Evolutionary conservation across 2,329 filamentous ascomycete species (phyloP).

Genomic region (Ophiosphaerella herpotricha): DNA sequence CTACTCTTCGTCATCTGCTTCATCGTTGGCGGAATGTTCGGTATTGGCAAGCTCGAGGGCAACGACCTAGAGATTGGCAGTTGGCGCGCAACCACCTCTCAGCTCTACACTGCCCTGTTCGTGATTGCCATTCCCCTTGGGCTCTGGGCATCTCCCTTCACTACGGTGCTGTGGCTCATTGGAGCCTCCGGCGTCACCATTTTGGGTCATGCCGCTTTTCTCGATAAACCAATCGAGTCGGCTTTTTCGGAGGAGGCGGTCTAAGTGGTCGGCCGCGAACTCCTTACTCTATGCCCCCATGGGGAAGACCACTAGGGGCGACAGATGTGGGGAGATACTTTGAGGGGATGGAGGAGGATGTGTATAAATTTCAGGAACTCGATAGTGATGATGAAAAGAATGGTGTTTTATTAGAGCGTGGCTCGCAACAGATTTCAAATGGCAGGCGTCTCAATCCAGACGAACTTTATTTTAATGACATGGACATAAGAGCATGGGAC

Average conservation of each 20-base stretch:
- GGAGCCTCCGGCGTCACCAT: constrained; percentile 93
- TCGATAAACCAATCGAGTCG: constrained; percentile 99
- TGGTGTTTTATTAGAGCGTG: constrained; percentile 50
- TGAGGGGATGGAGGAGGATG: constrained; percentile 49
- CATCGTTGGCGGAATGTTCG: constrained; percentile 82
- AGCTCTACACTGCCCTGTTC: constrained; percentile 89
- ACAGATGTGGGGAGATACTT: constrained; percentile 55
- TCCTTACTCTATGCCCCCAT: constrained; percentile 87
- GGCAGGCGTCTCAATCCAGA: constrained; percentile 48
- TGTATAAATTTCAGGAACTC: constrained; percentile 69
- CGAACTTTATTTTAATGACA: constrained; percentile 55
- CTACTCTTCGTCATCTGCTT: constrained; percentile 93
- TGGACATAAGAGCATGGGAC: constrained; percentile 50
- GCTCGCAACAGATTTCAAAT: constrained; percentile 38
- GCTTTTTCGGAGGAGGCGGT: constrained; percentile 99
- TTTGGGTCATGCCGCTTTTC: constrained; percentile 88
- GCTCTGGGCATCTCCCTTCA: constrained; percentile 81
- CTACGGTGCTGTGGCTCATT: constrained; percentile 90
- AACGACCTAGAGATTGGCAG: constrained; percentile 85
- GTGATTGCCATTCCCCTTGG: constrained; percentile 82
- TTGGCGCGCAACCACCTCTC: constrained; percentile 82
- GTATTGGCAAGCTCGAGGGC: constrained; percentile 88
- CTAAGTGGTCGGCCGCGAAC: constrained; percentile 99
- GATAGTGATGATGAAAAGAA: constrained; percentile 57
- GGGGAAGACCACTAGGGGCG: constrained; percentile 97